Evolutionary conservation across 2,329 filamentous ascomycete genomes (phyloP), one percentile per base, ranked within the genome.

Genomic region (Xylaria sp.): DNA sequence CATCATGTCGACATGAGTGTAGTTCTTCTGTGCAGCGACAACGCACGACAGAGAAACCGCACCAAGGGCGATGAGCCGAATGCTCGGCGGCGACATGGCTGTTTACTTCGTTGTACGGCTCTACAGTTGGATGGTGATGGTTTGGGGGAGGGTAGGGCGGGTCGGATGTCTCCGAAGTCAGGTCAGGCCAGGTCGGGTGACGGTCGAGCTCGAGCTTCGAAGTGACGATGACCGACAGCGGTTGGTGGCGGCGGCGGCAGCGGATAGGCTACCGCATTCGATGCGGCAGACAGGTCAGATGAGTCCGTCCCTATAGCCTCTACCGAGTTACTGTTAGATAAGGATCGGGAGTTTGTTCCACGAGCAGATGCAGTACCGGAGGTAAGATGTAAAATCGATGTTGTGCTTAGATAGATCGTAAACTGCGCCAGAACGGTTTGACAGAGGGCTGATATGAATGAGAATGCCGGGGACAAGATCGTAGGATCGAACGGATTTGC

Each of bases 1-100:
- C 78, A 88, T 83, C 81, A 86, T 88, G 73, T 89, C 87, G 71
- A 85, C 78, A 59, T 86, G 85, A 61, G 88, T 88, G 75, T 88
- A 89, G 78, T 90, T 91, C 71, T 73, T 79, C 76, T 81, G 85
- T 48, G 76, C 82, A 70, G 64, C 64, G 50, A 73, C 72, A 19
- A 75, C 47, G 61, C 70, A 69, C 59, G 74, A 72, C 55, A 77
- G 63, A 9, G 75, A 74, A n/a, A 76, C 67, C 32, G 63, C 73
- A 39, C 72, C 74, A 30, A 78, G 55, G 48, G 71, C 72, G 60
- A 72, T 62, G 67, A 55, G 60, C 69, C 73, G 69, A 59, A 74
- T 56, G 48, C 58, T 70, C 61, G 69, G 67, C 69, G 71, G 68
- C 70, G 64, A 66, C 76, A 78, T 78, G 53, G 9, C 45, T 32